These are phyloP conservation scores for Teratosphaeria nubilosa DNA, from an alignment of 2,329 filamentous ascomycete genomes.

Conservation along the genomic window DNA sequence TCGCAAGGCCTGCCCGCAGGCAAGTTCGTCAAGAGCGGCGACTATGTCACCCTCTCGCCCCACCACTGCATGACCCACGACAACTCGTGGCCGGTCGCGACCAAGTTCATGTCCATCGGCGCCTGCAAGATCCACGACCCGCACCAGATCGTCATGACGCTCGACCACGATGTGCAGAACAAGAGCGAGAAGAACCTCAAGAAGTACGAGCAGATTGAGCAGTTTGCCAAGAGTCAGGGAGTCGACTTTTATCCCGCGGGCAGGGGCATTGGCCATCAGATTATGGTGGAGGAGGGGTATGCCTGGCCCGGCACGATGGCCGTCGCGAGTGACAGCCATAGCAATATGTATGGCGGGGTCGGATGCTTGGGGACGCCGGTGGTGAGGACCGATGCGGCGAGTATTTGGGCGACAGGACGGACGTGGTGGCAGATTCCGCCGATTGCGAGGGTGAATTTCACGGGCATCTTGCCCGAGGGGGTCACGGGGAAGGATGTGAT, in stretches of 20 bases:
- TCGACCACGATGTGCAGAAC: constrained; percentile 87
- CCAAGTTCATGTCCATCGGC: constrained; percentile 76
- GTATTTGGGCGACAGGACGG: constrained; percentile 70
- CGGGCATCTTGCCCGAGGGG: constrained; percentile 62
- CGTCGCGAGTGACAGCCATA: constrained; percentile 70
- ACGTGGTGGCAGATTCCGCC: constrained; percentile 90
- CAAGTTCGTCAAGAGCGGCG: constrained; percentile 67
- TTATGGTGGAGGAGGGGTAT: constrained; percentile 78
- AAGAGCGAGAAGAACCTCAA: constrained; percentile 65
- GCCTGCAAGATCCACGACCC: constrained; percentile 62
- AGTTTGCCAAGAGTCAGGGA: constrained; percentile 69
- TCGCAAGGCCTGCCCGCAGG: constrained; percentile 63
- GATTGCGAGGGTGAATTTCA: constrained; percentile 69
- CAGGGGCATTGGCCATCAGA: constrained; percentile 78
- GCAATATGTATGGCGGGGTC: constrained; percentile 75
- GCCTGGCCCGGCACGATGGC: constrained; percentile 77
- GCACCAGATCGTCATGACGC: constrained; percentile 67
- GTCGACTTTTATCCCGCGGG: constrained; percentile 70
- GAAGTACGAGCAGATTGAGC: constrained; percentile 73
- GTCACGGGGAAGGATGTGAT: constrained; percentile 94
- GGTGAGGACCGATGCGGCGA: constrained; percentile 78
- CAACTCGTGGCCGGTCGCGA: constrained; percentile 65
- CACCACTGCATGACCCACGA: constrained; percentile 78
- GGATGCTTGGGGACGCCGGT: constrained; percentile 68
- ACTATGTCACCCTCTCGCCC: constrained; percentile 71